phyloP scores from a whole-genome alignment of 257 asterid genomes.

The Knoxia roxburghii region DNA sequence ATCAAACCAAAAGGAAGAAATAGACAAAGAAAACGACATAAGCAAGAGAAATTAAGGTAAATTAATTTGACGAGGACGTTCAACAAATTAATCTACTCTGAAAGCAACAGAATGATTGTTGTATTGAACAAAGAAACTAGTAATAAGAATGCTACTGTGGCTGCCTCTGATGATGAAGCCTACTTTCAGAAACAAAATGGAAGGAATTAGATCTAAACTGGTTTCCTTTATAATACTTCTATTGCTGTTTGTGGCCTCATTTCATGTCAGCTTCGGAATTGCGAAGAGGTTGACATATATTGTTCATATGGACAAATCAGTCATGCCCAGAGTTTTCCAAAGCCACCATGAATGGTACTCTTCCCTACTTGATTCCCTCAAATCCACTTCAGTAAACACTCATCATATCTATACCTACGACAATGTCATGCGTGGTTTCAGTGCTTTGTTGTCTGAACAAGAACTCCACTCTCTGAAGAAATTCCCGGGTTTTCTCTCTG shows the following conservation, averaged over 20 bases:
- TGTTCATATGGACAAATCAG: conserved; percentile 9
- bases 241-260: background rate
- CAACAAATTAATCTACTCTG: no score
- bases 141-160: no score
- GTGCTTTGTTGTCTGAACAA: conserved; percentile 27
- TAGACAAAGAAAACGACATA: no score
- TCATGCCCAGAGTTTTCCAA: conserved; percentile 6
- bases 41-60: no score
- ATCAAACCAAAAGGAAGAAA: no score
- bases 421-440: conserved; percentile 42
- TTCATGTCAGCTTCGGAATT: background rate
- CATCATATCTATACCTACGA: conserved; percentile 35
- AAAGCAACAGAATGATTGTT: no score
- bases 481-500: conserved; percentile 36
- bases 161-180: background rate
- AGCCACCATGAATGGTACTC: background rate
- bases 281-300: background rate
- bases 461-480: conserved; percentile 29
- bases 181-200: background rate
- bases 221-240: background rate
- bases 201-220: no score
- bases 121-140: no score
- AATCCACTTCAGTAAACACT: conserved; percentile 10
- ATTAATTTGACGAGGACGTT: no score
- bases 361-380: conserved; percentile 17